Base-by-base conservation (phyloP, 371 early-diverging fungal genomes). In the Catenaria anguillulae region DNA sequence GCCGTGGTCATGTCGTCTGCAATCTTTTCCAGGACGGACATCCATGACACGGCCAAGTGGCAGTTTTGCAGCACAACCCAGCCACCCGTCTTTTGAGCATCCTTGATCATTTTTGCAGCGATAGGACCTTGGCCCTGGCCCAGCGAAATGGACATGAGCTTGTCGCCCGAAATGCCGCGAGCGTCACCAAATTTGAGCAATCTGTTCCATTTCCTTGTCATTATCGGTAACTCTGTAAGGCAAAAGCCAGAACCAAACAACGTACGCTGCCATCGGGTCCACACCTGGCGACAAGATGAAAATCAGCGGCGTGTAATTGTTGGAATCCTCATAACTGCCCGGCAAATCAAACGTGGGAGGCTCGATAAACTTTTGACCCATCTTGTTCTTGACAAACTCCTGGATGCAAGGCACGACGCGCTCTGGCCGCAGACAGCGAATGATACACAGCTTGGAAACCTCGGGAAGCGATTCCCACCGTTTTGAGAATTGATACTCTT, bases 61-160 rank as follows among this genome's bases (percentile, higher is more conserved):
- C 81, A 80, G 68, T 80, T 80, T 69, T 80, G 81, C 21, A 80
- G 68, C 17, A 80, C 76, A 12, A 80, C 80, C 81, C 81, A 79
- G 23, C 66, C 61, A 1, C 81, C 81, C 34, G 69, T 54, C 59
- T 77, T 75, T 29, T 75, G 60, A 2, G 70, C 81, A 12, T 70
- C 67, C 1, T 71, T 65, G 33, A 80, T 80, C 79, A 80, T 78
- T 6, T 65, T 55, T 1, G 77, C 76, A 8, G 81, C 81, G 8
- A 80, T 68, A 1, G 80, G 80, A 12, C 81, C 81, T 63, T 80
- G 81, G 2, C 81, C 81, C 65, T 80, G 81, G 4, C 81, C 81
- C 17, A 80, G 71, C 0, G 81, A 80, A 24, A 80, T 80, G 46
- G 70, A 65, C 6, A 65, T 65, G 36, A 73, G 69, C 60, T 74